Evolutionary conservation across 352 stramenopile genomes (phyloP).

Genomic region (Globisporangium abappressorium): DNA sequence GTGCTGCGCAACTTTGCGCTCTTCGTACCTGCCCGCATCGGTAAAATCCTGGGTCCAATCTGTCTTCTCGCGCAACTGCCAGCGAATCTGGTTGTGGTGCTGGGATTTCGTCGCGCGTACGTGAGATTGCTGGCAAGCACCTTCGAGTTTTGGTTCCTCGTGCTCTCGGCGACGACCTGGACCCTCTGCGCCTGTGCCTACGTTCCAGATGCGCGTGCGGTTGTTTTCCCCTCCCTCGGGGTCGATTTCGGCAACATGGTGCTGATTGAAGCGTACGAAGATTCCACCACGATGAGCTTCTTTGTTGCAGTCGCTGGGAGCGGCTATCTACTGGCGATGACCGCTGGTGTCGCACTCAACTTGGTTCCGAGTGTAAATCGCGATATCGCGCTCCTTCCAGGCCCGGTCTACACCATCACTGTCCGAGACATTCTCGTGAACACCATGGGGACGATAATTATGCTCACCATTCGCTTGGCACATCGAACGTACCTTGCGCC

Average conservation of each 20-base stretch:
- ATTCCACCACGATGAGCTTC: not conserved
- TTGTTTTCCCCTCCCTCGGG: not conserved
- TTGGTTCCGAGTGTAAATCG: not conserved
- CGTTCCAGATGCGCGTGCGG: not conserved
- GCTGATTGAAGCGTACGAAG: conserved; percentile 2
- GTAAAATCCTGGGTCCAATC: not conserved
- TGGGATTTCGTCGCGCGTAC: not conserved
- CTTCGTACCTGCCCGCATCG: not conserved
- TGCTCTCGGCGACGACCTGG: not conserved
- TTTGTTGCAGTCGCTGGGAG: not conserved
- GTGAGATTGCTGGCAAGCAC: not conserved
- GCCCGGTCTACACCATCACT: not conserved
- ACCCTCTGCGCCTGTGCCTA: not conserved
- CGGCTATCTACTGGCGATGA: not conserved
- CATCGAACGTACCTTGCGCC: not conserved
- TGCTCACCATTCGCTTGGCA: not conserved
- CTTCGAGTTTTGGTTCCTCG: conserved; percentile 7
- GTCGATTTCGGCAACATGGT: conserved; percentile 6
- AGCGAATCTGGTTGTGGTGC: not conserved
- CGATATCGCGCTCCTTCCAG: not conserved
- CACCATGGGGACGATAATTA: conserved; percentile 5
- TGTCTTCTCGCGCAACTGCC: not conserved
- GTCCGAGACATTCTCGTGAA: not conserved
- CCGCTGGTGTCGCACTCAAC: not conserved
- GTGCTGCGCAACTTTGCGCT: not conserved